Base-by-base conservation (phyloP, 129 eudicot species). In the Saussurea involucrata region DNA sequence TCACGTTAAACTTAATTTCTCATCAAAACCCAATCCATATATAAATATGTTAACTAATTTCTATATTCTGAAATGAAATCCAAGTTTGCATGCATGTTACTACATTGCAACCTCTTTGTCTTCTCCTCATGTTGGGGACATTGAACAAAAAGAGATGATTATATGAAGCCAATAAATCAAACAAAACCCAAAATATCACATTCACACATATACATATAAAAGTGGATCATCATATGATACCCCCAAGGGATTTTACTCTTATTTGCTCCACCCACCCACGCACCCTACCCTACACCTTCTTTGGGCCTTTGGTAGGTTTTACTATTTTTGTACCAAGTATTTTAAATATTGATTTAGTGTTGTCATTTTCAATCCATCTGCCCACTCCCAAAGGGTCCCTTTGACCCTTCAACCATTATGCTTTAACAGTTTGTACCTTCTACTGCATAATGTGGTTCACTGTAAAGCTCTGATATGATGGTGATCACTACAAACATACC, bases 351-450 rank as follows among this genome's bases (percentile, higher is more conserved):
- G 40, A 61, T 71, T 21, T 79, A 72, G 83, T 71, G 12, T 79
- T 79, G 83, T 79, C 83, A 79, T 34, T 79, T 79, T 72, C 77
- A 79, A 9, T 53, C 49, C 53, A 71, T 79, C 83, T 79, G 78
- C 67, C 65, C 77, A 79, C 55, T 37, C 83, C 73, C 37, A 79
- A 71, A 63, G 78, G 83, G 83, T 22, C 77, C 83, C 78, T 28
- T 63, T 63, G 29, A 28, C 32, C 8, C 68, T 24, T 63, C 34
- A 63, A 63, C 68, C 29, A 63, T 28, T 44, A 73, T 63, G 78
- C 78, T 79, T 72, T 79, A 72, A n/a, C 67, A 71, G 55, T 79
- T 53, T 79, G 82, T 78, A 63, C 33, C 71, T 40, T 71, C 78
- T 42, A 63, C 21, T 44, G 40, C 29, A 78, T 72, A 79, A 77